Conservation (phyloP, 495 filamentous ascomycete genomes). For the Trichoderma orchidacearum region DNA sequence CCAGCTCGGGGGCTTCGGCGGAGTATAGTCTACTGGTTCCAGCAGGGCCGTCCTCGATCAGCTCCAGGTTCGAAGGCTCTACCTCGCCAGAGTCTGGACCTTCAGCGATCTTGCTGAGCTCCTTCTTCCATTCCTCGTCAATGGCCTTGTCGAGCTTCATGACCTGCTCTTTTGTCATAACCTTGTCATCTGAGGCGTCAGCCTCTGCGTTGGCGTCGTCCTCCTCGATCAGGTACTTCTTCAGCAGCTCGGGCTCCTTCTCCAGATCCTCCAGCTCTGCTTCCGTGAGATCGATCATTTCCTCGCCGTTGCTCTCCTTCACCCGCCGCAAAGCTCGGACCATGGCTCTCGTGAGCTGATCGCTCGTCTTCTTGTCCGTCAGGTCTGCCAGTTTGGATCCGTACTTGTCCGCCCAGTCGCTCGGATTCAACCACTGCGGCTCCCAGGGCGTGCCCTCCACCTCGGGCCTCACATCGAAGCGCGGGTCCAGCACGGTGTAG, state of each 20-base stretch:
- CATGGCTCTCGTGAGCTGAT: neutral
- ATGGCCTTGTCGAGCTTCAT: constrained; percentile 8
- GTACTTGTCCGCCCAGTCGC: constrained; percentile 25
- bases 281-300: constrained; percentile 13
- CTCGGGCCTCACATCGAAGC: constrained; percentile 1
- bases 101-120: constrained; percentile 6
- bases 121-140: constrained; percentile 5
- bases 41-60: constrained; percentile 24
- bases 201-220: constrained; percentile 28
- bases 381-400: constrained; percentile 16
- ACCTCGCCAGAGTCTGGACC: constrained; percentile 3
- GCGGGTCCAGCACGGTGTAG: constrained; percentile 57
- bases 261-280: constrained; percentile 14
- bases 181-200: constrained; percentile 19
- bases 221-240: constrained; percentile 29
- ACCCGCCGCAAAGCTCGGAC: constrained; percentile 10
- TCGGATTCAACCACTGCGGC: constrained; percentile 22
- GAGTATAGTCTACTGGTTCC: constrained; percentile 18
- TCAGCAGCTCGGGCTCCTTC: constrained; percentile 14
- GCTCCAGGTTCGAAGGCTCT: constrained; percentile 10
- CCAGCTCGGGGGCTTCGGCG: constrained; percentile 26
- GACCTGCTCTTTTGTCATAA: constrained; percentile 2
- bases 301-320: constrained; percentile 23
- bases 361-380: constrained; percentile 4
- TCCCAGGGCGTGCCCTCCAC: constrained; percentile 1